Percentiles rank a stretch among this genome's conserved stretches.
phyloP scores from a whole-genome alignment of 83 land plant species.

The Diphasiastrum complanatum region DNA sequence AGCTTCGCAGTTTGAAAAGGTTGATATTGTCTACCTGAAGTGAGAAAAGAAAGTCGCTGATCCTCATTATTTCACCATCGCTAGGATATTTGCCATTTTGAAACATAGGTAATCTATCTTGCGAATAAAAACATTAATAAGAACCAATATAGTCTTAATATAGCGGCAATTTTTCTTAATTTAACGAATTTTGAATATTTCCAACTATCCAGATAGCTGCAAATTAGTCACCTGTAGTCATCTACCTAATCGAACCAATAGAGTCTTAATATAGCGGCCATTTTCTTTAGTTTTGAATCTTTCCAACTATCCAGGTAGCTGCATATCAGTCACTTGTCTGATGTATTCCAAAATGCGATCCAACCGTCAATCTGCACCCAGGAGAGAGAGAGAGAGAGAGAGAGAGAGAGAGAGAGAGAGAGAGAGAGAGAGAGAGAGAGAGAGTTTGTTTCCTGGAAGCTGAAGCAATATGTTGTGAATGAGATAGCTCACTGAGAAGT shows the following conservation, averaged over 20 bases:
- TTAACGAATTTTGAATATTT: conserved; percentile 49
- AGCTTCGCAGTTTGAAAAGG: conserved; percentile 61
- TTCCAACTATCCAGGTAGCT: conserved; percentile 47
- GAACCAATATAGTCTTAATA: conserved; percentile 69
- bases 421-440: too few species aligned
- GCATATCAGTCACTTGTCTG: too few species aligned
- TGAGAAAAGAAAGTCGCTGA: conserved; percentile 89
- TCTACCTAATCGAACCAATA: conserved; percentile 59
- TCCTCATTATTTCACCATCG: conserved; percentile 45
- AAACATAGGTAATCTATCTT: conserved; percentile 12
- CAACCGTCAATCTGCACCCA: too few species aligned
- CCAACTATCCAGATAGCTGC: conserved; percentile 49
- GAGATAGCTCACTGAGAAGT: too few species aligned
- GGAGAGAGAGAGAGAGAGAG: too few species aligned
- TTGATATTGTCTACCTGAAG: conserved; percentile 92
- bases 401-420: too few species aligned
- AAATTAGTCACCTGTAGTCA: too few species aligned
- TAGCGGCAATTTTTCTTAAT: conserved; percentile 86
- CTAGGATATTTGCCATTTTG: too few species aligned
- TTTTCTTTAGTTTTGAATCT: conserved; percentile 76
- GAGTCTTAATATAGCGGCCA: conserved; percentile 85
- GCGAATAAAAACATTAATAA: conserved; percentile 50
- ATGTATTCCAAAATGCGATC: too few species aligned
- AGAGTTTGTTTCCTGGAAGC: too few species aligned
- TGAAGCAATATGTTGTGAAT: too few species aligned